These are phyloP conservation scores for Starmerella bacillaris DNA, from an alignment of 805 yeast genomes.

Conservation along the genomic window DNA sequence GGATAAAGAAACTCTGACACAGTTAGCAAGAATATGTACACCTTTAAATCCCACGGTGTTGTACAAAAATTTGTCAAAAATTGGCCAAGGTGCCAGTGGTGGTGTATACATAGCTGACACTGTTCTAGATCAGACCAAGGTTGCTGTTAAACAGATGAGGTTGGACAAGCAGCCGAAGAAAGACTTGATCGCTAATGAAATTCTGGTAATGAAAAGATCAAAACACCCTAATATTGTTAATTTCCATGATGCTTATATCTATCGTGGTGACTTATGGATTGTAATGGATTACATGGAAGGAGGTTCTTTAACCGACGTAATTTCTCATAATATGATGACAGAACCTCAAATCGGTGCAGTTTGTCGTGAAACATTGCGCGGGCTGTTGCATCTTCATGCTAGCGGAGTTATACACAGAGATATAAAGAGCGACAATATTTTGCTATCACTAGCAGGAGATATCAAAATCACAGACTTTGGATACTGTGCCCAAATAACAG, in stretches of 20 bases:
- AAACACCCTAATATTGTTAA: conserved; percentile 86
- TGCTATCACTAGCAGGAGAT: conserved; percentile 66
- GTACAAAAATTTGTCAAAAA: conserved; percentile 36
- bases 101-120: conserved; percentile 72
- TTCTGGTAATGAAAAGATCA: conserved; percentile 84
- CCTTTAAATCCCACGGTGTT: conserved; percentile 64
- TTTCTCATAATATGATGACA: conserved; percentile 66
- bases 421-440: conserved; percentile 84
- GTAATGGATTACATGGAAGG: conserved; percentile 99
- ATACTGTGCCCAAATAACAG: conserved; percentile 86
- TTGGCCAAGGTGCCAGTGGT: conserved; percentile 96
- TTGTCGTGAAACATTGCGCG: conserved; percentile 74
- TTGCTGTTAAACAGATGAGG: conserved; percentile 95
- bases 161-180: conserved; percentile 88
- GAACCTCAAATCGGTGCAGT: conserved; percentile 94
- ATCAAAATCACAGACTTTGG: conserved; percentile 92
- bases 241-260: conserved; percentile 71
- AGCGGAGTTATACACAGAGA: conserved; percentile 92
- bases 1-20: conserved; percentile 54
- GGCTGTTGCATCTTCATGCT: conserved; percentile 71
- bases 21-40: conserved; percentile 58
- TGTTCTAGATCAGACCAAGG: conserved; percentile 28
- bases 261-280: conserved; percentile 59
- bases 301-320: conserved; percentile 88
- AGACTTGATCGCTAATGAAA: conserved; percentile 86